phyloP scores from a whole-genome alignment of 164 flowering plant genomes.

The Hamamelis virginiana region DNA sequence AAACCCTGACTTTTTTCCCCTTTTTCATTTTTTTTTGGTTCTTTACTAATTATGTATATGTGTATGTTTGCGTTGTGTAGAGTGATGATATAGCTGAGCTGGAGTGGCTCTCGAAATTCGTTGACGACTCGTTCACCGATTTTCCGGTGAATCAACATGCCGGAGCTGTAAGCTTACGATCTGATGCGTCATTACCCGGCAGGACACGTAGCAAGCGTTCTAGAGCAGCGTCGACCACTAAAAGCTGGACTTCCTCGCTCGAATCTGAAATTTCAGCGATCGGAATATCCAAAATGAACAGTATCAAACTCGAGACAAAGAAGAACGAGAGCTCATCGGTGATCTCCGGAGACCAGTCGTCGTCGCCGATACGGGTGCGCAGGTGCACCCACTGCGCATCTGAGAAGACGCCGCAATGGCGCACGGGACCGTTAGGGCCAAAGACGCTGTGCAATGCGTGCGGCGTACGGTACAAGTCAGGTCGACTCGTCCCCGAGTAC shows the following conservation, averaged over 20 bases:
- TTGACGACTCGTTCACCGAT: conserved; percentile 55
- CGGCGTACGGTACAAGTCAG: conserved; percentile 68
- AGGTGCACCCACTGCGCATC: conserved; percentile 65
- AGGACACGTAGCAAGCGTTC: conserved; percentile 44
- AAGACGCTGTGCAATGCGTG: conserved; percentile 70
- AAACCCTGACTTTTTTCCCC: background rate
- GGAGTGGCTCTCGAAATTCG: conserved; percentile 73
- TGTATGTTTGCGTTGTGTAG: conserved; percentile 22
- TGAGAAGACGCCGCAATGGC: conserved; percentile 75
- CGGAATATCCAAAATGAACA: conserved; percentile 13
- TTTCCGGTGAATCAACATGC: conserved; percentile 22
- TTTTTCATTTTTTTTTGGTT: background rate
- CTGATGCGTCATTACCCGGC: conserved; percentile 32
- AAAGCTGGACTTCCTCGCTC: conserved; percentile 18
- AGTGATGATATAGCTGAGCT: conserved; percentile 57
- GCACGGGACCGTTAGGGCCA: conserved; percentile 69
- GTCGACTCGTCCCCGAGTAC: conserved; percentile 68
- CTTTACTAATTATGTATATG: background rate
- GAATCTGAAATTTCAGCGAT: conserved; percentile 8
- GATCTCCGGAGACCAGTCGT: conserved; percentile 3
- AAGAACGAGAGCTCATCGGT: conserved; percentile 1
- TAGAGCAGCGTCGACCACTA: conserved; percentile 11
- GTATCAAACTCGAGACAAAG: background rate
- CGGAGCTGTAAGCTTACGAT: conserved; percentile 13
- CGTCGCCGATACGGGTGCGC: conserved; percentile 23